phyloP scores from a whole-genome alignment of 164 flowering plant species.

The Chimonanthus praecox region DNA sequence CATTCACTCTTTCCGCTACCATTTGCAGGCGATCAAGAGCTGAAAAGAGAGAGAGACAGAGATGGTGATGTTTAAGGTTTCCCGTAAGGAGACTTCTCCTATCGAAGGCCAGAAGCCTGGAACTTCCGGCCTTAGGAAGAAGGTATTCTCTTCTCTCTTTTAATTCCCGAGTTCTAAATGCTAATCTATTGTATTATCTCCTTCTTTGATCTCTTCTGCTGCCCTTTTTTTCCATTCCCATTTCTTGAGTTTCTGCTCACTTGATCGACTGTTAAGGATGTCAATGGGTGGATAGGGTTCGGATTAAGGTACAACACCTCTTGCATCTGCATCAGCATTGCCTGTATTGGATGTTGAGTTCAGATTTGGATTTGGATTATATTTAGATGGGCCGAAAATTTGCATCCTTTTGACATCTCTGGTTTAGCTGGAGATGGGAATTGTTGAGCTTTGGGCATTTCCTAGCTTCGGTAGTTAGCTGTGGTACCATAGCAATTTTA shows the following conservation, averaged over 20 bases:
- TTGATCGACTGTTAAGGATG: neutral
- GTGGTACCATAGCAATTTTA: too few relatives aligned
- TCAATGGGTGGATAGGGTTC: too few relatives aligned
- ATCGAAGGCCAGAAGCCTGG: conserved; percentile 89
- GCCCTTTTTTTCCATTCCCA: neutral
- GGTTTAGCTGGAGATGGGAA: too few relatives aligned
- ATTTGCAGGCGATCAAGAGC: neutral
- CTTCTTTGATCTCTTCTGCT: neutral
- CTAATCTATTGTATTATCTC: neutral
- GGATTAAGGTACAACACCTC: too few relatives aligned
- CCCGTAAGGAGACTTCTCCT: conserved; percentile 50
- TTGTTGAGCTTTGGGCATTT: too few relatives aligned
- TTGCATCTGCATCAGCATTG: too few relatives aligned
- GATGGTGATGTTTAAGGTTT: conserved; percentile 60
- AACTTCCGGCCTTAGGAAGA: conserved; percentile 95
- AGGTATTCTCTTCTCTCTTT: conserved; percentile 33
- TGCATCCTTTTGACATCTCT: too few relatives aligned
- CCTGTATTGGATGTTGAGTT: too few relatives aligned
- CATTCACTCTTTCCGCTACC: too few relatives aligned
- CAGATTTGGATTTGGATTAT: too few relatives aligned
- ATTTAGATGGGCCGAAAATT: too few relatives aligned
- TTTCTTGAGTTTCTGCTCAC: neutral
- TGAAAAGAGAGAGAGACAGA: conserved; percentile 9
- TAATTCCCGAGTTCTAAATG: neutral
- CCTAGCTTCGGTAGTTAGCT: too few relatives aligned